These are phyloP conservation scores for Crithidia fasciculata DNA, from an alignment of 208 protist genomes.

Conservation along the genomic window DNA sequence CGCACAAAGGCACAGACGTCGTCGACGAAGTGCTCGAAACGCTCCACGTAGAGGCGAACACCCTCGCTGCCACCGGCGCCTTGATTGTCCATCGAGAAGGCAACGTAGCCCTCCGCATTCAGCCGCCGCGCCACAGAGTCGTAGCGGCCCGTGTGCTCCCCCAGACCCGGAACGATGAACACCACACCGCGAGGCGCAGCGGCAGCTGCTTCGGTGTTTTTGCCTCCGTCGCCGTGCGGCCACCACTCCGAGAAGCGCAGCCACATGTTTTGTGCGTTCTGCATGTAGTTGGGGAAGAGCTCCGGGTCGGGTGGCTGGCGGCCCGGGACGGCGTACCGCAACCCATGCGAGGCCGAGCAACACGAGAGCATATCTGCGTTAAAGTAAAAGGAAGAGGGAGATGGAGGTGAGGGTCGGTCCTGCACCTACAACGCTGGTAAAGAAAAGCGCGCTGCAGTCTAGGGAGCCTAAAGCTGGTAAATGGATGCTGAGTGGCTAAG, in stretches of 20 bases:
- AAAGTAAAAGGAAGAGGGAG: too few relatives aligned
- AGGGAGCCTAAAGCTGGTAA: too few relatives aligned
- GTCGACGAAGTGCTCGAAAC: constrained; percentile 77
- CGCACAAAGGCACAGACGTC: constrained; percentile 64
- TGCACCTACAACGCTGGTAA: too few relatives aligned
- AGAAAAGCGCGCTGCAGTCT: too few relatives aligned
- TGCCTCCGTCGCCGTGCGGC: constrained; percentile 33
- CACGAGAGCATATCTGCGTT: not conserved
- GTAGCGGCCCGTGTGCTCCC: constrained; percentile 80
- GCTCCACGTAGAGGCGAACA: constrained; percentile 67
- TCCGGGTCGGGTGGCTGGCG: constrained; percentile 60
- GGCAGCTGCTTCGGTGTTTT: not conserved
- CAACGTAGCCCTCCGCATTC: constrained; percentile 53
- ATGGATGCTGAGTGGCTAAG: too few relatives aligned
- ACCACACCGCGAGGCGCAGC: constrained; percentile 44
- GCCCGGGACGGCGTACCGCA: constrained; percentile 48
- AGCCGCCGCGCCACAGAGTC: constrained; percentile 63
- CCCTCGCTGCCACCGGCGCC: constrained; percentile 80
- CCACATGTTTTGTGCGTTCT: constrained; percentile 80
- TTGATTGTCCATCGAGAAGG: constrained; percentile 79
- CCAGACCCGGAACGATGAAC: constrained; percentile 76
- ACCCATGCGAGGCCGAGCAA: constrained; percentile 26
- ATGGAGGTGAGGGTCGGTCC: too few relatives aligned
- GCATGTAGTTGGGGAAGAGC: constrained; percentile 77
- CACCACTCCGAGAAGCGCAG: constrained; percentile 76